These are phyloP conservation scores for Globomyces sp. DNA, from an alignment of 371 early-diverging fungal species.

Conservation along the genomic window DNA sequence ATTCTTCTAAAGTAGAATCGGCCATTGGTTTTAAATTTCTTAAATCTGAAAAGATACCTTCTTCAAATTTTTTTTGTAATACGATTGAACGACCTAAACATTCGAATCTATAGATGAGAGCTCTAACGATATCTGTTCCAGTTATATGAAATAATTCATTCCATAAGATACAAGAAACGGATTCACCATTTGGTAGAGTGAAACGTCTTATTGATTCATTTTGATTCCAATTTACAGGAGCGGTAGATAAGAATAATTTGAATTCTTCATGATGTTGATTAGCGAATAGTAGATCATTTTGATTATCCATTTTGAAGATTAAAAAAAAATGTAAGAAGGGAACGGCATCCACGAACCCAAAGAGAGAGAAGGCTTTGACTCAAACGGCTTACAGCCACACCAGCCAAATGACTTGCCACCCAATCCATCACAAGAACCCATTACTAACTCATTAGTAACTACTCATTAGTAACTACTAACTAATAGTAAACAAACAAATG, in stretches of 20 bases:
- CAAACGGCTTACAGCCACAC: no score
- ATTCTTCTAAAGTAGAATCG: slow-evolving; percentile 96
- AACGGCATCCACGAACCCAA: no score
- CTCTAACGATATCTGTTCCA: slow-evolving; percentile 98
- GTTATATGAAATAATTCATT: slow-evolving; percentile 90
- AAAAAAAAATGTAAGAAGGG: no score
- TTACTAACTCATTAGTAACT: no score
- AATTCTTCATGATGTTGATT: slow-evolving; percentile 17
- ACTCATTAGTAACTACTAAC: no score
- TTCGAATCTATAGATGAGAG: slow-evolving; percentile 91
- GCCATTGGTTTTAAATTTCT: slow-evolving; percentile 97
- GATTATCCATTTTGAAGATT: no score
- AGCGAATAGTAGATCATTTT: no score
- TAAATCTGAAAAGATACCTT: slow-evolving; percentile 97
- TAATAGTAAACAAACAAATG: no score
- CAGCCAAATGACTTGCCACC: no score
- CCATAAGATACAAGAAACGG: slow-evolving; percentile 88
- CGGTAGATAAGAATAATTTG: slow-evolving; percentile 39
- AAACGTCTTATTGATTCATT: slow-evolving; percentile 50
- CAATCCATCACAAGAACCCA: no score
- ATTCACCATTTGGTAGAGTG: slow-evolving; percentile 78
- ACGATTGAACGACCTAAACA: slow-evolving; percentile 85
- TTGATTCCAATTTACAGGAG: slow-evolving; percentile 39
- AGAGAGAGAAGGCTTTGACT: no score
- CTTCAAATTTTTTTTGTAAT: slow-evolving; percentile 98